Conservation (phyloP, 192 early-diverging fungal species). For the Jimgerdemannia flammicorona region DNA sequence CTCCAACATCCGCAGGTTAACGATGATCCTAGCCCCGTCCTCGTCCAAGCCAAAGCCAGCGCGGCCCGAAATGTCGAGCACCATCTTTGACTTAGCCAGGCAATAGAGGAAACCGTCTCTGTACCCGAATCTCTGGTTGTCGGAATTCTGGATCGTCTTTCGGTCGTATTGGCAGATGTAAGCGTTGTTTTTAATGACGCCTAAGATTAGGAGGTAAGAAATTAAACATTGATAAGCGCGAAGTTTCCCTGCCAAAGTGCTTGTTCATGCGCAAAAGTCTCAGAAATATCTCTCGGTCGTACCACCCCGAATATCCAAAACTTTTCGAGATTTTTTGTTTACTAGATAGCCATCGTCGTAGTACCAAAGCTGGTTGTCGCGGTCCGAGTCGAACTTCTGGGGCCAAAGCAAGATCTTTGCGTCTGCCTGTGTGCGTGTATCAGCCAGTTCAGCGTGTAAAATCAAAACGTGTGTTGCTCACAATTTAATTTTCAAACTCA, state of each 20-base stretch:
- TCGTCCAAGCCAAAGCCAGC: not conserved
- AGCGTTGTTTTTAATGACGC: constrained; percentile 1
- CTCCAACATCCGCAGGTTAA: constrained; percentile 13
- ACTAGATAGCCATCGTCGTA: constrained; percentile 16
- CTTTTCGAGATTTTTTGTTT: constrained; percentile 17
- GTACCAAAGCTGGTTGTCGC: constrained; percentile 2
- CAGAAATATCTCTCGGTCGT: not conserved
- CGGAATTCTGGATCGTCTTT: constrained; percentile 5
- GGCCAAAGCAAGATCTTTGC: not conserved
- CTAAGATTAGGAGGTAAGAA: not conserved
- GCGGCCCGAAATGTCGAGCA: constrained; percentile 9
- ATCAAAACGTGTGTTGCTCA: not conserved
- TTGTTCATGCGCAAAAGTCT: not conserved
- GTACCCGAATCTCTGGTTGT: constrained; percentile 15
- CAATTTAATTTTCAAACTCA: not conserved
- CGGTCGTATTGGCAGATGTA: constrained; percentile 14
- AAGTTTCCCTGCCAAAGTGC: not conserved
- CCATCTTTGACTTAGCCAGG: constrained; percentile 7
- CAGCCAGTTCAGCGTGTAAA: not conserved
- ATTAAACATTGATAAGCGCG: not conserved
- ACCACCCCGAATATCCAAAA: not conserved
- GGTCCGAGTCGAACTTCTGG: not conserved
- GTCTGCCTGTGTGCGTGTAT: constrained; percentile 4
- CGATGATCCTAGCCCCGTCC: constrained; percentile 22
- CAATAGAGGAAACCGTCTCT: constrained; percentile 12